Evolutionary conservation across 2,329 filamentous ascomycete species (phyloP), one percentile per base, ranked within the genome.

Genomic region (Verticillium longisporum): DNA sequence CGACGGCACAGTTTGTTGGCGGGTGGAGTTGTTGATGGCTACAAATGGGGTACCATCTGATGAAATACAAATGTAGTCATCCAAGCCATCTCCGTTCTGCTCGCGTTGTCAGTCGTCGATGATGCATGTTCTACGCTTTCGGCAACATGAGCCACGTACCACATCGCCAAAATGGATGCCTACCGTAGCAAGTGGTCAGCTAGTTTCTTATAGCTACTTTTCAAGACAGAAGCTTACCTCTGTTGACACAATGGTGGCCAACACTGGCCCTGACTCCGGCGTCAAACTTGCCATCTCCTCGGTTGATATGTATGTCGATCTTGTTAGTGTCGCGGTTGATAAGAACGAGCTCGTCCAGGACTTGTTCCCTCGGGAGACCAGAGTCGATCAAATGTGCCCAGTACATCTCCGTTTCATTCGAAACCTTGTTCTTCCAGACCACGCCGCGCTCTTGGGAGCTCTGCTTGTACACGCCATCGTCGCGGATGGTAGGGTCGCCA

Each of bases 391-490:
- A 59, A 3, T 63, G 50, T 0, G 66, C 68, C 53, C 70, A 71
- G 0, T 57, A 59, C 63, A 64, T 69, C 58, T 69, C 68, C 33
- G 67, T 60, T 7, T 66, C 60, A 38, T 71, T 66, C 26, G 53
- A 31, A 45, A 6, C 13, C 15, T 45, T n/a, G 15, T 62, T 64
- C 32, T n/a, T 36, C 4, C 11, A 63, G 45, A 11, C 67, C 54
- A 31, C 63, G 63, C 26, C 64, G 64, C 58, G 55, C 66, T 6
- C 55, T 58, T 31, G 65, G 13, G 61, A 64, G 3, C 61, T 60
- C 60, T 73, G 72, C 13, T 61, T 31, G 58, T 74, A 74, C 1
- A 64, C 67, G 7, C 68, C 68, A 60, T 74, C 70, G 11, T 72
- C 54, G 11, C 57, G 41, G 15, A 57, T 57, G 5, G 37, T 45